Evolutionary conservation across 2,329 filamentous ascomycete species (phyloP).

Genomic region (Ascochyta koolunga): DNA sequence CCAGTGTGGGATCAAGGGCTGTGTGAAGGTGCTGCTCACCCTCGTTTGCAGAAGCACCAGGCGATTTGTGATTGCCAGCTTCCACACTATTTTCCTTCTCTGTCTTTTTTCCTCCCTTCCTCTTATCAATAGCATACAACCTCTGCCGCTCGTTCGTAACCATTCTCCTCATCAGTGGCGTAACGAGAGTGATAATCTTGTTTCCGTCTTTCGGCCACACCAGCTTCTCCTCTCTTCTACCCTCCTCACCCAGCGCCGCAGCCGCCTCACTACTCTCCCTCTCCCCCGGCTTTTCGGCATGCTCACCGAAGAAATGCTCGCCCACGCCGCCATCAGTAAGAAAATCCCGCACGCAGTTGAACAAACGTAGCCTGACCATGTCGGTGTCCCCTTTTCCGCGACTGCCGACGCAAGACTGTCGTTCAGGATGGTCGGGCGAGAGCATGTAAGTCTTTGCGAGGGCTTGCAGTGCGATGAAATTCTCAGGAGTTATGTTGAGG

Average conservation of each 20-base stretch:
- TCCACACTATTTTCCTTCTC: constrained; percentile 35
- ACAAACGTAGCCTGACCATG: constrained; percentile 62
- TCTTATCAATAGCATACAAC: constrained; percentile 62
- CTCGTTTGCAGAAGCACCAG: neutral
- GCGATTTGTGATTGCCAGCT: constrained; percentile 9
- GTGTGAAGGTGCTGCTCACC: constrained; percentile 22
- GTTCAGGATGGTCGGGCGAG: constrained; percentile 59
- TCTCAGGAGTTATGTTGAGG: constrained; percentile 62
- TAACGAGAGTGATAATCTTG: constrained; percentile 63
- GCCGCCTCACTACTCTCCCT: constrained; percentile 42
- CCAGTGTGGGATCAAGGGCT: constrained; percentile 15
- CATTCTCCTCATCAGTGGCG: constrained; percentile 62
- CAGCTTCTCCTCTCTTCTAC: constrained; percentile 47
- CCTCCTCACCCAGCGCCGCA: constrained; percentile 50
- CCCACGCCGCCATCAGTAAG: constrained; percentile 56
- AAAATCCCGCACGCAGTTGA: constrained; percentile 63
- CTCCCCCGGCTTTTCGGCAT: constrained; percentile 40
- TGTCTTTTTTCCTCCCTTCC: constrained; percentile 55
- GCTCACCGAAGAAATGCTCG: constrained; percentile 57
- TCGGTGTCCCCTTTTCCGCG: constrained; percentile 61
- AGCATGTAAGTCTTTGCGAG: constrained; percentile 65
- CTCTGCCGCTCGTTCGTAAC: constrained; percentile 66
- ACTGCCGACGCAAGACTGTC: constrained; percentile 63
- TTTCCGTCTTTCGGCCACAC: constrained; percentile 62
- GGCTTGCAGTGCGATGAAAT: constrained; percentile 61